Evolutionary conservation across 148 eudicot genomes (phyloP), one percentile per base, ranked within the genome.

Genomic region (Salicornia ramosissima): DNA sequence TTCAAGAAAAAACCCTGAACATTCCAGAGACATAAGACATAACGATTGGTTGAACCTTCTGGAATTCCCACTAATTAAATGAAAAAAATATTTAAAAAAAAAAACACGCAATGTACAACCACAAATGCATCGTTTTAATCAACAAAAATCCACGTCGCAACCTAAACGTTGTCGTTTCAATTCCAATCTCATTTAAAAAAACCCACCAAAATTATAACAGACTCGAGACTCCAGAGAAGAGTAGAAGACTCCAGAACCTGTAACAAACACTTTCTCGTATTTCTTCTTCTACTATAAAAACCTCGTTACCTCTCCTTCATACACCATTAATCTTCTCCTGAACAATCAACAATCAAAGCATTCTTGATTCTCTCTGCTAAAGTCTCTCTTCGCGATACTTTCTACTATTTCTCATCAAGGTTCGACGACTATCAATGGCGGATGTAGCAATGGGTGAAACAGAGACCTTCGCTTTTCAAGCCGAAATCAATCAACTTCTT

Each of bases 381-480:
- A 25, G 25, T 62, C 43, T 67, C 74, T 67, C 68, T 60, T 46
- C 10, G 12, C 43, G 42, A n/a, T n/a, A n/a, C 26, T 57, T 36
- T 62, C 71, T 50, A 42, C 39, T 64, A n/a, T 67, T 45, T 18
- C 4, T 22, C 22, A 50, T 29, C 4, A 21, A n/a, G 12, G 9
- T 15, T n/a, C n/a, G n/a, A n/a, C n/a, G n/a, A 36, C 52, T 57
- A 24, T 33, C 74, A 72, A 85, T 85, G 88, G 88, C 87, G 78
- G 91, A 81, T n/a, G 86, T 85, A 16, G 70, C 76, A 59, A 88
- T 88, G 95, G 84, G 79, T 0, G 95, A 85, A 2, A 75, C 85
- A 0, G 97, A 91, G 78, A 91, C 97, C 11, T 91, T 91, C 10
- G 97, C 97, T 0, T 91, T 91, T 61, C 97, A 91, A 83, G 97